phyloP scores from a whole-genome alignment of 2,329 filamentous ascomycete species.

The Pyricularia grisea region DNA sequence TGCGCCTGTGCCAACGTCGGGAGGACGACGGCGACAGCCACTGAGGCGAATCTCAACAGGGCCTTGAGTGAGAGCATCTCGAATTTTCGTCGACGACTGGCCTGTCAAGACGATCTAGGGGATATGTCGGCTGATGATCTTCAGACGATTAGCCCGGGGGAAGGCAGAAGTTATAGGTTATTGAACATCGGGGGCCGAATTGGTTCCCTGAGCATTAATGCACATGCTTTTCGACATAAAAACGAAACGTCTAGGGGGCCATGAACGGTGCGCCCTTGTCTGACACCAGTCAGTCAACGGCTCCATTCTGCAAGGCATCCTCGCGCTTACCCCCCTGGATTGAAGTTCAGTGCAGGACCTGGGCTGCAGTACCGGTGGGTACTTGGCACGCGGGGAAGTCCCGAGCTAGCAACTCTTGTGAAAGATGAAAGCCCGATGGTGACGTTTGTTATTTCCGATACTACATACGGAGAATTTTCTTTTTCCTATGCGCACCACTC shows the following conservation, averaged over 20 bases:
- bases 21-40: not conserved
- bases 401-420: not conserved
- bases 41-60: not conserved
- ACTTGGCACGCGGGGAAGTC: not conserved
- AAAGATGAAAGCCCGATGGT: not conserved
- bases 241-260: not conserved
- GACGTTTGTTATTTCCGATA: not conserved
- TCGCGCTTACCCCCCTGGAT: not conserved
- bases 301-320: not conserved
- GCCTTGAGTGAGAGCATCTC: slow-evolving; percentile 3
- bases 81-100: not conserved
- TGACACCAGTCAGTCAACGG: not conserved
- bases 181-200: not conserved
- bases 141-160: not conserved
- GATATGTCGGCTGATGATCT: not conserved
- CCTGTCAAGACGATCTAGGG: not conserved
- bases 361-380: not conserved
- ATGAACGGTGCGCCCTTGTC: not conserved
- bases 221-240: not conserved
- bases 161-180: not conserved
- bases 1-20: not conserved
- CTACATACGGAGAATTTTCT: not conserved
- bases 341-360: not conserved
- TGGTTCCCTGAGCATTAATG: not conserved
- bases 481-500: not conserved